These are phyloP conservation scores for Pisolithus tinctorius DNA, from an alignment of 768 basidiomycete species.

Conservation along the genomic window DNA sequence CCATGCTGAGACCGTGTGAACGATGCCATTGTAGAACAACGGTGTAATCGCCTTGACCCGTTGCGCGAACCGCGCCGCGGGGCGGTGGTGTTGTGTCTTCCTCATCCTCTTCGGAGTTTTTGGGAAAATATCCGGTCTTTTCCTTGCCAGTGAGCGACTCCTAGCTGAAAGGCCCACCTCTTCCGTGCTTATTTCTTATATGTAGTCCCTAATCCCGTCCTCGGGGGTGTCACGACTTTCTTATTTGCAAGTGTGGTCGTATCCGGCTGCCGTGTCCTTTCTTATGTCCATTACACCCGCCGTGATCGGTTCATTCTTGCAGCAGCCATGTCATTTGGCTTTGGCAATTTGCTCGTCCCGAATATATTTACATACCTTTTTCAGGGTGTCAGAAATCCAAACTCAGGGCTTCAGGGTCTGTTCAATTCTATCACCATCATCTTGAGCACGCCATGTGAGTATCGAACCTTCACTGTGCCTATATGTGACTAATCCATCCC, in stretches of 20 bases:
- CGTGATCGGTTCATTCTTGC: slow-evolving; percentile 65
- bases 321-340: slow-evolving; percentile 60
- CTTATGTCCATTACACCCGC: slow-evolving; percentile 51
- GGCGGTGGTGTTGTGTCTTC: slow-evolving; percentile 74
- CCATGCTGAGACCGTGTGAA: neutral
- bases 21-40: slow-evolving; percentile 47
- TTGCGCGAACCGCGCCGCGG: slow-evolving; percentile 75
- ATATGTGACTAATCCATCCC: neutral
- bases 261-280: slow-evolving; percentile 66
- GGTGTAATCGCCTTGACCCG: slow-evolving; percentile 80
- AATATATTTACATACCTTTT: slow-evolving; percentile 65
- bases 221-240: slow-evolving; percentile 85
- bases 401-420: slow-evolving; percentile 54
- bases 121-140: slow-evolving; percentile 78
- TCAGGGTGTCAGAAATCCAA: slow-evolving; percentile 48
- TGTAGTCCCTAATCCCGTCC: slow-evolving; percentile 67
- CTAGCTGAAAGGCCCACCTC: neutral
- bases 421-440: slow-evolving; percentile 77
- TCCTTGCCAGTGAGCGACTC: slow-evolving; percentile 55
- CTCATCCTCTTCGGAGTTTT: slow-evolving; percentile 75
- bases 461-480: neutral
- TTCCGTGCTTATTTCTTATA: neutral
- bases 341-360: slow-evolving; percentile 65
- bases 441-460: slow-evolving; percentile 74
- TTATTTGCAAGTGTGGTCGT: slow-evolving; percentile 70